Evolutionary conservation across 192 early-diverging fungal genomes (phyloP).

Genomic region (Podila horticola): DNA sequence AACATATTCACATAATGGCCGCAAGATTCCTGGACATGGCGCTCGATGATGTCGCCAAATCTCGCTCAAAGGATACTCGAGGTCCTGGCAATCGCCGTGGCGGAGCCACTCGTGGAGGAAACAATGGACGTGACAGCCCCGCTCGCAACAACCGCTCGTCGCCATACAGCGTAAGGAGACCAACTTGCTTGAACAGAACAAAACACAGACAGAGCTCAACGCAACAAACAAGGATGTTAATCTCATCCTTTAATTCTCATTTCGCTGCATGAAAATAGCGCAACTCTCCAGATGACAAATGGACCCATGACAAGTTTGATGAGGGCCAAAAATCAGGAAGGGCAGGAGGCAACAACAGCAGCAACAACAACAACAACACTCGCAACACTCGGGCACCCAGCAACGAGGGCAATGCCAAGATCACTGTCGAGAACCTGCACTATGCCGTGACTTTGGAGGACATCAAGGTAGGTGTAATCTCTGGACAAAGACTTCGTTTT

Average conservation of each 20-base stretch:
- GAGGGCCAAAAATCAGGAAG: conserved; percentile 12
- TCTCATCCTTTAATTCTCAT: not conserved
- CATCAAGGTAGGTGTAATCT: conserved; percentile 45
- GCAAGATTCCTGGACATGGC: conserved; percentile 54
- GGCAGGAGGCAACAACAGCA: conserved; percentile 7
- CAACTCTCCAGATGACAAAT: conserved; percentile 36
- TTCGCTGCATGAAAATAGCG: conserved; percentile 14
- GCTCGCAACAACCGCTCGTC: conserved; percentile 35
- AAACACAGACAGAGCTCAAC: not conserved
- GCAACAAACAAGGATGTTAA: not conserved
- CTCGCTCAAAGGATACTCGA: conserved; percentile 29
- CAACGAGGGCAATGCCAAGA: conserved; percentile 36
- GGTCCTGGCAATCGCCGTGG: conserved; percentile 31
- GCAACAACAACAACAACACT: conserved; percentile 13
- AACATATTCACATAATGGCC: conserved; percentile 20
- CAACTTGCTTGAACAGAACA: not conserved
- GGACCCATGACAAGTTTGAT: conserved; percentile 60
- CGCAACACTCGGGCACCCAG: conserved; percentile 14
- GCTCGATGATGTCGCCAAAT: conserved; percentile 46
- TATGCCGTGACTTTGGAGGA: conserved; percentile 69
- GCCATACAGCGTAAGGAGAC: conserved; percentile 30
- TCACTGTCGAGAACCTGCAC: conserved; percentile 64
- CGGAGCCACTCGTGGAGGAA: conserved; percentile 19
- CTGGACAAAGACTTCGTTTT: not conserved
- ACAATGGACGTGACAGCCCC: conserved; percentile 37